These are phyloP conservation scores for Rhinocladiella similis DNA, from an alignment of 2,329 filamentous ascomycete genomes.

Conservation along the genomic window DNA sequence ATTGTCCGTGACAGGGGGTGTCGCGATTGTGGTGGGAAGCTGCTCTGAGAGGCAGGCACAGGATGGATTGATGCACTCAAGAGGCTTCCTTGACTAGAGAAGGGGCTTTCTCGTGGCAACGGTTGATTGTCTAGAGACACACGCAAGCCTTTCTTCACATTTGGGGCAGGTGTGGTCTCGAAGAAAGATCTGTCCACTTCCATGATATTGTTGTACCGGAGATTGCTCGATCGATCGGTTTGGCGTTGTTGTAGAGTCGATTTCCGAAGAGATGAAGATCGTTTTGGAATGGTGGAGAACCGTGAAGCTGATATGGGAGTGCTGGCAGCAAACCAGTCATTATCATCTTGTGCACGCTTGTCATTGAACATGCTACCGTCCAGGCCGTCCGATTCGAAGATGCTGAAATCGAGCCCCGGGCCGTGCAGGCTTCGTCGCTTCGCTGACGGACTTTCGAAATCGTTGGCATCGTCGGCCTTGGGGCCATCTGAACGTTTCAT, in stretches of 20 bases:
- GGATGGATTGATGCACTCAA: slow-evolving; percentile 57
- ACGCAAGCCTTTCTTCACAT: slow-evolving; percentile 65
- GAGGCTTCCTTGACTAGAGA: slow-evolving; percentile 56
- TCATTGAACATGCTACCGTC: slow-evolving; percentile 33
- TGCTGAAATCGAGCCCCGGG: slow-evolving; percentile 66
- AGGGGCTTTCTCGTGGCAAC: slow-evolving; percentile 63
- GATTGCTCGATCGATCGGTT: slow-evolving; percentile 58
- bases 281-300: slow-evolving; percentile 61
- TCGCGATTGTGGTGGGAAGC: slow-evolving; percentile 43
- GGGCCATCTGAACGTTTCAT: slow-evolving; percentile 83
- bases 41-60: slow-evolving; percentile 41
- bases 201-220: slow-evolving; percentile 34
- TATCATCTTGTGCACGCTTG: slow-evolving; percentile 32
- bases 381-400: slow-evolving; percentile 62
- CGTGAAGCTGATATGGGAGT: slow-evolving; percentile 41
- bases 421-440: slow-evolving; percentile 88
- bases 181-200: slow-evolving; percentile 46
- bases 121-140: slow-evolving; percentile 77
- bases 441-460: slow-evolving; percentile 79
- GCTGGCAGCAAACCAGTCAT: slow-evolving; percentile 33
- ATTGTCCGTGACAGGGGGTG: slow-evolving; percentile 86
- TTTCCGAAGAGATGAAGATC: slow-evolving; percentile 76
- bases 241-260: slow-evolving; percentile 86
- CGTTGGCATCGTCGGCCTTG: slow-evolving; percentile 81
- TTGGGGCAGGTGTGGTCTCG: slow-evolving; percentile 52